Percentiles rank a stretch among this genome's conserved stretches.
Evolutionary conservation across 2,329 filamentous ascomycete genomes (phyloP).

Genomic region (Pyrenophora seminiperda): DNA sequence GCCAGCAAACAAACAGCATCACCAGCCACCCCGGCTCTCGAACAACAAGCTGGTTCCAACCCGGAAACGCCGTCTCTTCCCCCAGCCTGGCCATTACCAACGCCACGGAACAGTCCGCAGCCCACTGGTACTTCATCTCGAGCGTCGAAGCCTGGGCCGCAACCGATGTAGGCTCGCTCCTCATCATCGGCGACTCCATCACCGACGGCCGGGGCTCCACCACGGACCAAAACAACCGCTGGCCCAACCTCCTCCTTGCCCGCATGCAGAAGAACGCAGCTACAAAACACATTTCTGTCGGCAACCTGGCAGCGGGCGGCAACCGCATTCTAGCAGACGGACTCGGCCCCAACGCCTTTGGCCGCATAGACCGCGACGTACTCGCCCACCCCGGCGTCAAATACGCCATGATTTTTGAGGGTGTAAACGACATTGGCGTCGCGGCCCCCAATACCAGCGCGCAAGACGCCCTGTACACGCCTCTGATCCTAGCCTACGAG

Average conservation of each 20-base stretch:
- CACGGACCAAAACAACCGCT: slow-evolving; percentile 63
- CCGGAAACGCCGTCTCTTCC: slow-evolving; percentile 61
- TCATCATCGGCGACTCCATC: slow-evolving; percentile 68
- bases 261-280: slow-evolving; percentile 53
- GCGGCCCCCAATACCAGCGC: slow-evolving; percentile 51
- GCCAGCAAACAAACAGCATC: slow-evolving; percentile 62
- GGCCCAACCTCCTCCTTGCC: slow-evolving; percentile 45
- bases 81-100: slow-evolving; percentile 54
- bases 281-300: slow-evolving; percentile 59
- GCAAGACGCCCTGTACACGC: slow-evolving; percentile 56
- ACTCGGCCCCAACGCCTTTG: slow-evolving; percentile 65
- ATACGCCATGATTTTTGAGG: slow-evolving; percentile 70
- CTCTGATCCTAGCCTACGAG: slow-evolving; percentile 62
- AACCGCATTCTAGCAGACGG: slow-evolving; percentile 68
- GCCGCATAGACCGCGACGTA: slow-evolving; percentile 68
- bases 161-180: slow-evolving; percentile 51
- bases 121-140: slow-evolving; percentile 63
- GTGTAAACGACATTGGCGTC: slow-evolving; percentile 67
- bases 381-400: slow-evolving; percentile 62
- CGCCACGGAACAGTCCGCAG: slow-evolving; percentile 43
- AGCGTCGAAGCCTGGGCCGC: slow-evolving; percentile 62
- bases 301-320: slow-evolving; percentile 72
- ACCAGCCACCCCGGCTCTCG: slow-evolving; percentile 69
- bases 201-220: slow-evolving; percentile 67
- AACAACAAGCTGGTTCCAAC: slow-evolving; percentile 64